Base-by-base conservation (phyloP, 2,329 filamentous ascomycete species). In the Emericellopsis atlantica region DNA sequence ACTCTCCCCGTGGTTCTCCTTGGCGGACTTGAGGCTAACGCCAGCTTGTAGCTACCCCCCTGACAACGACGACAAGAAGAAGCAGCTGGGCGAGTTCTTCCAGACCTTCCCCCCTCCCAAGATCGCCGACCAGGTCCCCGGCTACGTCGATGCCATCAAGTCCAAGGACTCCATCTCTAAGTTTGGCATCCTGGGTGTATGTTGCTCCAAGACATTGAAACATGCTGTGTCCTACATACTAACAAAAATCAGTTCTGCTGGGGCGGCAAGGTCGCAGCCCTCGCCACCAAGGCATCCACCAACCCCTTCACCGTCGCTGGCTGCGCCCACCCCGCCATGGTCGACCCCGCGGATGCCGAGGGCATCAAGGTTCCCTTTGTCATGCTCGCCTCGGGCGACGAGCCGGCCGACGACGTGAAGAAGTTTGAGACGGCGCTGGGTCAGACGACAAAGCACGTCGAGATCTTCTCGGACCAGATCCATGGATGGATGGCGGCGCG, bases 401-500 rank as follows among this genome's bases (percentile, higher is more conserved):
- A 84, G 64, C 55, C 64, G 4, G 61, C 56, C 0, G 70, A 72
- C 4, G 67, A 66, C 32, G 71, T 80, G 33, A 61, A 74, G 55
- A 64, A 73, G 54, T 78, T 75, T 46, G 66, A 74, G 53, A 56
- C 63, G n/a, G 62, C 61, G 9, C 65, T 83, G 40, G 24, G 18
- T 6, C 62, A 59, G 23, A 70, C 62, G 2, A 59, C 71, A 43
- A 76, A 77, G 51, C 69, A 78, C 46, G 70, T 82, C 40, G 79
- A 84, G 64, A 76, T 57, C n/a, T 84, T 82, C 51, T 50, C 52
- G 21, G 76, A 76, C 51, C 80, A 82, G 67, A 70, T 79, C 53
- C 81, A 85, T 58, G 81, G 81, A 36, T 85, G 79, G 79, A 85
- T 84, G 81, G 77, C 75, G 2, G 79, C 81, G 1, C 70, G 79